A percentile compares a stretch with the other conserved stretches of the same genome.
Evolutionary conservation across 768 basidiomycete species (phyloP).

Genomic region (Calocybe gangraenosa): DNA sequence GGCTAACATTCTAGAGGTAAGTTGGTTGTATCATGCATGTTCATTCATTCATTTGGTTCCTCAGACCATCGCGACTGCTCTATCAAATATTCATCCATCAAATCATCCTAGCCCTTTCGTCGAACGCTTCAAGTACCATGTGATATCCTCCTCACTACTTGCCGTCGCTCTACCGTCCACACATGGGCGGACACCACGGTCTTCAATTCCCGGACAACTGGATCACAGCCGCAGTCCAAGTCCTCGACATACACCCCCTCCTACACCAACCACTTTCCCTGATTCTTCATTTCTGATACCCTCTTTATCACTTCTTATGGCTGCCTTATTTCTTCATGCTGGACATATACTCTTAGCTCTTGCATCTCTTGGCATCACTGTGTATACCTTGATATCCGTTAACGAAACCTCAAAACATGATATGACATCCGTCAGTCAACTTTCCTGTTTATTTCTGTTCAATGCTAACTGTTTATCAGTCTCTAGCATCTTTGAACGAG

Average conservation of each 20-base stretch:
- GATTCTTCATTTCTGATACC: conserved; percentile 38
- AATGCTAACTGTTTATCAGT: conserved; percentile 33
- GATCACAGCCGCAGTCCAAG: conserved; percentile 42
- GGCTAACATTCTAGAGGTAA: conserved; percentile 35
- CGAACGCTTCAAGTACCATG: conserved; percentile 80
- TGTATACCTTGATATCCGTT: conserved; percentile 30
- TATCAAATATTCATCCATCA: conserved; percentile 30
- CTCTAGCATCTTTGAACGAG: conserved; percentile 61
- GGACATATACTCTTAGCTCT: conserved; percentile 40
- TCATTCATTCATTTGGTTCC: conserved; percentile 7
- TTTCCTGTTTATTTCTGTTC: conserved; percentile 1
- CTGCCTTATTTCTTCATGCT: conserved; percentile 35
- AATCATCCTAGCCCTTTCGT: conserved; percentile 48
- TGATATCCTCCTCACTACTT: conserved; percentile 78
- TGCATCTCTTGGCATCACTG: conserved; percentile 30
- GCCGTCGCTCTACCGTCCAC: conserved; percentile 43
- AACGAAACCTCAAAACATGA: conserved; percentile 39
- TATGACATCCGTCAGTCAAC: conserved; percentile 48
- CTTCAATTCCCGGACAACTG: conserved; percentile 47
- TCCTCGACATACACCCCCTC: conserved; percentile 20
- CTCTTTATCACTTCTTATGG: conserved; percentile 33
- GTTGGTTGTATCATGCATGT: too few species aligned
- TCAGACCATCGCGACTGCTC: conserved; percentile 35
- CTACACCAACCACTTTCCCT: conserved; percentile 20
- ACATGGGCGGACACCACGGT: conserved; percentile 27